Base-by-base conservation (phyloP, 2,329 filamentous ascomycete species). In the Fusarium anguioides region DNA sequence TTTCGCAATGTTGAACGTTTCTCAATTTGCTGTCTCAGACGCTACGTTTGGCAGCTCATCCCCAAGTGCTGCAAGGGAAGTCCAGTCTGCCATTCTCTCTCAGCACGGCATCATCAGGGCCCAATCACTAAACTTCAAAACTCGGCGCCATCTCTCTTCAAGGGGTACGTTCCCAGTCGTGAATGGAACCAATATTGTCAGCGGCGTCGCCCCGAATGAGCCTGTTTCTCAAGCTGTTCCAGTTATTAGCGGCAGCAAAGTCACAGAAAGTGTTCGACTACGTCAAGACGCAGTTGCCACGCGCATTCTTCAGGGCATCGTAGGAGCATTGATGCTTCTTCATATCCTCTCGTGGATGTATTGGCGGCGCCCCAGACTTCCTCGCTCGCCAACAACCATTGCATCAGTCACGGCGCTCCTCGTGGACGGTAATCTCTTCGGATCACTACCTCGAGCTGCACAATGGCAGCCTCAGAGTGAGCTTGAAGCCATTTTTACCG, bases 41-140 rank as follows among this genome's bases (percentile, higher is more conserved):
- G 44, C 46, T 0, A 52, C 56, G 8, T 71, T 81, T 2, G 71
- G 70, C 5, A 53, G 48, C 45, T 42, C 63, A 35, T 27, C 66
- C 44, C 17, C 67, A 21, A 31, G 52, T 18, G 31, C 60, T 58
- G 45, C 68, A 60, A 9, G 27, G 21, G 26, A 68, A 29, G 72
- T 78, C 2, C 67, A 70, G n/a, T 73, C 74, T 42, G 76, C 76
- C 23, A 78, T 81, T 33, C 42, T 74, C 17, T 63, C 62, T 20
- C 79, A 81, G 47, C 79, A 81, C 57, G 70, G 74, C 27, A 70
- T 81, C 18, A 75, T 80, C 31, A 73, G 76, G 12, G 70, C 79
- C 1, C 79, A 80, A 50, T 73, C 74, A 2, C 51, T 80, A 39
- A 78, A 74, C 51, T 66, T 64, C 18, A 73, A 69, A 36, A 70